These are phyloP conservation scores for Entonaema liquescens DNA, from an alignment of 495 filamentous ascomycete species.

Conservation along the genomic window DNA sequence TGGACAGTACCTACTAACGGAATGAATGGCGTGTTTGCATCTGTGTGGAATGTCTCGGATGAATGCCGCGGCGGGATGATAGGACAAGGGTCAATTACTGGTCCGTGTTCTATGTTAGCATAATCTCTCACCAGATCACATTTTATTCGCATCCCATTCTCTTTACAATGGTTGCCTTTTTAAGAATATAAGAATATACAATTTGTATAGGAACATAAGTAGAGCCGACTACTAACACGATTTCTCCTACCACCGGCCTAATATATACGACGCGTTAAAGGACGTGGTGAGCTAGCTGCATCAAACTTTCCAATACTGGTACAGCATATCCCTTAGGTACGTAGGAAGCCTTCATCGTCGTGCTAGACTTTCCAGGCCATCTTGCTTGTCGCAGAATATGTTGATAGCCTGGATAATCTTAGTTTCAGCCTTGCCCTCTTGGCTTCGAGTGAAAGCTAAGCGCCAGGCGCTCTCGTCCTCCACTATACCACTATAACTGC, in stretches of 20 bases:
- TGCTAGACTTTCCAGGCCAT: conserved; percentile 59
- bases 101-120: neutral
- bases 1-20: too few species aligned
- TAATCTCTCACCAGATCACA: too few species aligned
- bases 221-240: too few species aligned
- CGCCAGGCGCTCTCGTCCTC: conserved; percentile 58
- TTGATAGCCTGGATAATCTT: conserved; percentile 68
- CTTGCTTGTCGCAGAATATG: conserved; percentile 69
- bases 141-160: too few species aligned
- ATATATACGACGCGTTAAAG: too few species aligned
- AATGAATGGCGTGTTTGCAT: neutral
- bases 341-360: conserved; percentile 31
- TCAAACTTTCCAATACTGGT: too few species aligned
- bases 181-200: too few species aligned
- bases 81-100: neutral
- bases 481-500: conserved; percentile 31
- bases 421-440: conserved; percentile 58
- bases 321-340: neutral
- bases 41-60: neutral
- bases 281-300: too few species aligned
- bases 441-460: conserved; percentile 59
- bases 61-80: neutral
- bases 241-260: too few species aligned
- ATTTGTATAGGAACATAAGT: too few species aligned
- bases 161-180: too few species aligned